phyloP scores from a whole-genome alignment of 306 rosid species.

The Ceratonia siliqua region DNA sequence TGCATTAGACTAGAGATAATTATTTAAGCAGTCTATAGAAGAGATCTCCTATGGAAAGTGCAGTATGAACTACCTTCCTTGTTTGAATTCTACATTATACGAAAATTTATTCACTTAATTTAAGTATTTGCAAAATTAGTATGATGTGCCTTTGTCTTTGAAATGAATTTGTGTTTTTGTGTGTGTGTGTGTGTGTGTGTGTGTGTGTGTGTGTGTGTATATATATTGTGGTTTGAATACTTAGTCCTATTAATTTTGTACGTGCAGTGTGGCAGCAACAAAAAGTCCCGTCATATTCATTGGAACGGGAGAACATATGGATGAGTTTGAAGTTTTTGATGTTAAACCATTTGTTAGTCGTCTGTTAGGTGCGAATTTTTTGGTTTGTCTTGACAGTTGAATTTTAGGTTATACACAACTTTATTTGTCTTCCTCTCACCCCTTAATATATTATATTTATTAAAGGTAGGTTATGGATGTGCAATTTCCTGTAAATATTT shows the following conservation, averaged over 20 bases:
- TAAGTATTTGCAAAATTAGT: constrained; percentile 27
- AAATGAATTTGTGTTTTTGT: neutral
- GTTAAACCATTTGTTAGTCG: constrained; percentile 90
- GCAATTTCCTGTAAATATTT: constrained; percentile 14
- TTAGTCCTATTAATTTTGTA: constrained; percentile 5
- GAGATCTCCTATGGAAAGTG: neutral
- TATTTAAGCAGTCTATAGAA: neutral
- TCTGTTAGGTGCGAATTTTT: constrained; percentile 52
- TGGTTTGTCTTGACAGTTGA: neutral
- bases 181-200: neutral
- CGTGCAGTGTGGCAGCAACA: constrained; percentile 79
- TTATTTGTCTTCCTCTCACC: neutral
- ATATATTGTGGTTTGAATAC: constrained; percentile 24
- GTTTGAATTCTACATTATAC: constrained; percentile 15
- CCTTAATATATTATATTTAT: constrained; percentile 1
- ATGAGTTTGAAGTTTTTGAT: constrained; percentile 82
- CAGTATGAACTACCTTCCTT: constrained; percentile 5
- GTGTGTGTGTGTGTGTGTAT: neutral
- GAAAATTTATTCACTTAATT: neutral
- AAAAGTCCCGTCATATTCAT: constrained; percentile 80
- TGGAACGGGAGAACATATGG: constrained; percentile 86
- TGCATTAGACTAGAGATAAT: neutral
- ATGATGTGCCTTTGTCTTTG: neutral
- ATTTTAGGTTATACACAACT: neutral
- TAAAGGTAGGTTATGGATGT: neutral